These are phyloP conservation scores for Kwoniella europaea DNA, from an alignment of 768 basidiomycete species.

Conservation along the genomic window DNA sequence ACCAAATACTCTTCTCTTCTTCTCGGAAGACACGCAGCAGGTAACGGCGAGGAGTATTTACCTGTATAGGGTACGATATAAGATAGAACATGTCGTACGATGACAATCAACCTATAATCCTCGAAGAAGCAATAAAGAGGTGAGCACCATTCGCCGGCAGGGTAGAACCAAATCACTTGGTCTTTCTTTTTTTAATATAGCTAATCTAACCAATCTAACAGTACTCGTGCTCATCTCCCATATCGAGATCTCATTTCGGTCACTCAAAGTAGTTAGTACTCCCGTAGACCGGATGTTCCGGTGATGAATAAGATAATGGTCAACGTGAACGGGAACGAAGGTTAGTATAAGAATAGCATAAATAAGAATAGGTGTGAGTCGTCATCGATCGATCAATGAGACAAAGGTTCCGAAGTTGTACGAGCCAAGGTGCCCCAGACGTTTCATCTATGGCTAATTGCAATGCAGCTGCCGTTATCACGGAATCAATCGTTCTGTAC, in stretches of 20 bases:
- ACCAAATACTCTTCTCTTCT: background rate
- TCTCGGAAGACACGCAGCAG: too few species aligned
- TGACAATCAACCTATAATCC: background rate
- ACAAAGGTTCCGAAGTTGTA: too few species aligned
- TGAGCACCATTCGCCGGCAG: background rate
- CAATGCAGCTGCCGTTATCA: too few species aligned
- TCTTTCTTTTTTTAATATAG: background rate
- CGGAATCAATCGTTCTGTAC: too few species aligned
- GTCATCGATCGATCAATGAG: background rate
- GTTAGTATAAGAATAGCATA: background rate
- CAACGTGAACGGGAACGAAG: background rate
- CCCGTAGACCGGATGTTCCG: slow-evolving; percentile 1
- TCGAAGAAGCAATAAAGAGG: background rate
- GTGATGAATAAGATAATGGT: background rate
- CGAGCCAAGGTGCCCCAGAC: too few species aligned
- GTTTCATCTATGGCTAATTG: too few species aligned
- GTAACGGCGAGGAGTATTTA: too few species aligned
- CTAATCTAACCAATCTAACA: background rate
- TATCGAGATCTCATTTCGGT: background rate
- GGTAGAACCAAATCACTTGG: background rate
- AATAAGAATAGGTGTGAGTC: background rate
- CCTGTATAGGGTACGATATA: too few species aligned
- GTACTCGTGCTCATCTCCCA: background rate
- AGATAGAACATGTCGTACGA: slow-evolving; percentile 1
- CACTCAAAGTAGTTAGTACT: background rate